Evolutionary conservation across 768 basidiomycete genomes (phyloP).

Genomic region (Lactarius sp.): DNA sequence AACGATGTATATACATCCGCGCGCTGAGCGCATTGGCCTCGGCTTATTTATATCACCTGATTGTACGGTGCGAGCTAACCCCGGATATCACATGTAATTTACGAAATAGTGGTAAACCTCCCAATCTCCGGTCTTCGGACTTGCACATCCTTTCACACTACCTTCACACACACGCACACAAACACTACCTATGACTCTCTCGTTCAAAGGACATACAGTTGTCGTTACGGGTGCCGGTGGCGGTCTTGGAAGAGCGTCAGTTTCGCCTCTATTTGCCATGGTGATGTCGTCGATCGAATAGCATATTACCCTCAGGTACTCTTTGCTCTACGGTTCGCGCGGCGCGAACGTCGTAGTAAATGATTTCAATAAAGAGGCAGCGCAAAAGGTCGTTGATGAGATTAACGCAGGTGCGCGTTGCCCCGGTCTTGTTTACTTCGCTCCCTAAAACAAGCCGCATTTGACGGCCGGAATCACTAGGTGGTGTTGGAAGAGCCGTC

Average conservation of each 20-base stretch:
- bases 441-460: too few relatives aligned
- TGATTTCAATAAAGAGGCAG: slow-evolving; percentile 83
- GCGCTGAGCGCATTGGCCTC: slow-evolving; percentile 18
- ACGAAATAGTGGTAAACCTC: background rate
- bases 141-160: background rate
- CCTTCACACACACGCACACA: background rate
- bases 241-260: slow-evolving; percentile 88
- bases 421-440: background rate
- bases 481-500: slow-evolving; percentile 82
- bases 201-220: slow-evolving; percentile 87
- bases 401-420: slow-evolving; percentile 65
- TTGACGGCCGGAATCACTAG: slow-evolving; percentile 1
- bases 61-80: background rate
- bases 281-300: background rate
- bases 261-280: slow-evolving; percentile 20
- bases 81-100: slow-evolving; percentile 11
- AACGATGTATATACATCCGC: slow-evolving; percentile 19
- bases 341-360: slow-evolving; percentile 96
- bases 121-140: background rate
- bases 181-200: slow-evolving; percentile 44
- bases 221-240: slow-evolving; percentile 95
- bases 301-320: slow-evolving; percentile 55
- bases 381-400: slow-evolving; percentile 88
- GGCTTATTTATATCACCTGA: slow-evolving; percentile 19
- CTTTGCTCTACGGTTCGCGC: slow-evolving; percentile 83